Evolutionary conservation across 257 asterid genomes (phyloP).

Genomic region (Galeopsis tetrahit): DNA sequence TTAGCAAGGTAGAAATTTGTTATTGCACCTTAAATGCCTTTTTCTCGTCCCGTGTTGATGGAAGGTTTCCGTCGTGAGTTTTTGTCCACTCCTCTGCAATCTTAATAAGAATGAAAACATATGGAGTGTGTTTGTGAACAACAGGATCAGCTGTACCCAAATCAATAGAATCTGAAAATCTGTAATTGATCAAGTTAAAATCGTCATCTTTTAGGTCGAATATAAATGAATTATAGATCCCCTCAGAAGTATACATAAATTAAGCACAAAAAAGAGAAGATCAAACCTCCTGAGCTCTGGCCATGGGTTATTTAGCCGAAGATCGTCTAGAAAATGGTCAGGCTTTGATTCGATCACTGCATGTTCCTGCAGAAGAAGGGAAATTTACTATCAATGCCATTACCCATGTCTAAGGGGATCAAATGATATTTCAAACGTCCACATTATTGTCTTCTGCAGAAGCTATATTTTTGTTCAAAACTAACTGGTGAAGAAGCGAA

Average conservation of each 20-base stretch:
- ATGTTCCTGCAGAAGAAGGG: slow-evolving; percentile 73
- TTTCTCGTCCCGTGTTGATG: slow-evolving; percentile 87
- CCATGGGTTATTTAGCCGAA: slow-evolving; percentile 95
- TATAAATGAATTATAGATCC: background rate
- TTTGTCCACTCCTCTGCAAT: slow-evolving; percentile 77
- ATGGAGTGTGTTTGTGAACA: slow-evolving; percentile 86
- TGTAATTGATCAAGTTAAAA: slow-evolving; percentile 36
- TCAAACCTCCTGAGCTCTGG: slow-evolving; percentile 84
- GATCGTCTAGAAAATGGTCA: slow-evolving; percentile 91
- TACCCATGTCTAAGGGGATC: slow-evolving; percentile 3
- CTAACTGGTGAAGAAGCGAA: slow-evolving; percentile 27
- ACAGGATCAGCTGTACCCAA: slow-evolving; percentile 75
- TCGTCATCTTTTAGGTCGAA: slow-evolving; percentile 34
- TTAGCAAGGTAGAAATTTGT: slow-evolving; percentile 20
- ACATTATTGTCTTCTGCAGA: slow-evolving; percentile 25
- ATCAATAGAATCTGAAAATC: slow-evolving; percentile 84
- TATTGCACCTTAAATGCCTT: slow-evolving; percentile 70
- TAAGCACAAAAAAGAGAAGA: slow-evolving; percentile 29
- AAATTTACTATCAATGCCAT: slow-evolving; percentile 27
- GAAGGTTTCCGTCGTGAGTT: slow-evolving; percentile 72
- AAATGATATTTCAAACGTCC: background rate
- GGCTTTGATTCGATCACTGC: slow-evolving; percentile 95
- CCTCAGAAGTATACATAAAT: slow-evolving; percentile 1
- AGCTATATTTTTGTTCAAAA: slow-evolving; percentile 5
- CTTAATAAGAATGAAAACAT: slow-evolving; percentile 85